These are phyloP conservation scores for Claviceps sp. DNA, from an alignment of 2,329 filamentous ascomycete species.

Conservation along the genomic window DNA sequence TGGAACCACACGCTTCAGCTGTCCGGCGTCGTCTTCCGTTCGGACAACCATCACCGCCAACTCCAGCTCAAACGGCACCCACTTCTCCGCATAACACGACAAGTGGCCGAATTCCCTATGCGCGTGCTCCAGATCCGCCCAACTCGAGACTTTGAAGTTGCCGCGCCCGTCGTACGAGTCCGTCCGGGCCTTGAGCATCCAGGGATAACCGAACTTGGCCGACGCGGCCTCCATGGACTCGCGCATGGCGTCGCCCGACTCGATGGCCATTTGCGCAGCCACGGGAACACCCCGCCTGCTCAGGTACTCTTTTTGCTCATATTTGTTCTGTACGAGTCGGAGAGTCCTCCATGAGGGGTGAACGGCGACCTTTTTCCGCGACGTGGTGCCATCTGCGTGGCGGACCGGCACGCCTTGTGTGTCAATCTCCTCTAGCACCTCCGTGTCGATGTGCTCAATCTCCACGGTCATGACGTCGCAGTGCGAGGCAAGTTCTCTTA, in stretches of 20 bases:
- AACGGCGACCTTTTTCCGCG: conserved; percentile 40
- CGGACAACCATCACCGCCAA: conserved; percentile 91
- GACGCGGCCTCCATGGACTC: conserved; percentile 51
- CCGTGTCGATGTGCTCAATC: conserved; percentile 90
- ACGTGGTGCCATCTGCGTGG: conserved; percentile 11
- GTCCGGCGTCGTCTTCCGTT: conserved; percentile 53
- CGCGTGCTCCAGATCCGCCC: conserved; percentile 44
- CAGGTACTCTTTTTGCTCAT: conserved; percentile 72
- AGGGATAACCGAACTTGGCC: conserved; percentile 59
- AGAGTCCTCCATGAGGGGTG: conserved; percentile 81
- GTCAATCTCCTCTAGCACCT: conserved; percentile 72
- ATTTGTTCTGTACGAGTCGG: conserved; percentile 88
- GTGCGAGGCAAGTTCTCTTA: conserved; percentile 60
- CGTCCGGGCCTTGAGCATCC: conserved; percentile 85
- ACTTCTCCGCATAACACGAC: conserved; percentile 79
- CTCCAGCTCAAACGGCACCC: conserved; percentile 74
- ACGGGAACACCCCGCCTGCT: conserved; percentile 54
- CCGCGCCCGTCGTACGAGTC: conserved; percentile 86
- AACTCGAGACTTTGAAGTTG: conserved; percentile 37
- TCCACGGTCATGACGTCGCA: conserved; percentile 83
- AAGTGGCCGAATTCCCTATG: conserved; percentile 54
- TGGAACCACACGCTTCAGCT: conserved; percentile 41
- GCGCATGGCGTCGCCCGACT: conserved; percentile 36
- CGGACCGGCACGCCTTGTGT: conserved; percentile 43
- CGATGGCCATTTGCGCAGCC: conserved; percentile 55